Evolutionary conservation across 2,329 filamentous ascomycete genomes (phyloP).

Genomic region (Fusarium hostae): DNA sequence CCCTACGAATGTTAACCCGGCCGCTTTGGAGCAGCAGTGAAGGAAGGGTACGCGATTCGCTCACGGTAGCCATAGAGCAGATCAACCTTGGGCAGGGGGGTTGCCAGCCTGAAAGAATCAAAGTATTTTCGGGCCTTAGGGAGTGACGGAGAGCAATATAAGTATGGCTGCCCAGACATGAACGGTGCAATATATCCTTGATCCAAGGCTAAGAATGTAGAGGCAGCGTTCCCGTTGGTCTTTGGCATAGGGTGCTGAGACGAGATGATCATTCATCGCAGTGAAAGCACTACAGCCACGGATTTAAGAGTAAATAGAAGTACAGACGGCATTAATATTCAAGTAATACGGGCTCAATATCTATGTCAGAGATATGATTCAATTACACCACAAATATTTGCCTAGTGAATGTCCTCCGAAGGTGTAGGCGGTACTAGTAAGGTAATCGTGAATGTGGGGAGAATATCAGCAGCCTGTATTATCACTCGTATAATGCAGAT

Average conservation of each 20-base stretch:
- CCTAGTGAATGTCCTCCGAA: background rate
- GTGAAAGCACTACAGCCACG: conserved; percentile 63
- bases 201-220: conserved; percentile 67
- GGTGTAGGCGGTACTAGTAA: background rate
- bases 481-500: background rate
- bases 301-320: conserved; percentile 8
- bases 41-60: no score
- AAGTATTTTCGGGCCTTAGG: conserved; percentile 56
- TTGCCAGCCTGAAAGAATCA: conserved; percentile 45
- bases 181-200: conserved; percentile 52
- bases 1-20: background rate
- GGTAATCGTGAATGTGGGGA: background rate
- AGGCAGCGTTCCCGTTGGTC: conserved; percentile 67
- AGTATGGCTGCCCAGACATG: conserved; percentile 64
- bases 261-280: conserved; percentile 68
- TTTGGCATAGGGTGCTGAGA: conserved; percentile 66
- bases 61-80: no score
- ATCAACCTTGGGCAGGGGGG: background rate
- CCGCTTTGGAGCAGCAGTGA: no score
- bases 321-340: conserved; percentile 9
- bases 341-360: background rate
- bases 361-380: background rate
- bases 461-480: background rate
- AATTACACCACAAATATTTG: background rate
- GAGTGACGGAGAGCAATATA: conserved; percentile 60